Conservation (phyloP, 2,329 filamentous ascomycete species). For the Trichoderma endophyticum region DNA sequence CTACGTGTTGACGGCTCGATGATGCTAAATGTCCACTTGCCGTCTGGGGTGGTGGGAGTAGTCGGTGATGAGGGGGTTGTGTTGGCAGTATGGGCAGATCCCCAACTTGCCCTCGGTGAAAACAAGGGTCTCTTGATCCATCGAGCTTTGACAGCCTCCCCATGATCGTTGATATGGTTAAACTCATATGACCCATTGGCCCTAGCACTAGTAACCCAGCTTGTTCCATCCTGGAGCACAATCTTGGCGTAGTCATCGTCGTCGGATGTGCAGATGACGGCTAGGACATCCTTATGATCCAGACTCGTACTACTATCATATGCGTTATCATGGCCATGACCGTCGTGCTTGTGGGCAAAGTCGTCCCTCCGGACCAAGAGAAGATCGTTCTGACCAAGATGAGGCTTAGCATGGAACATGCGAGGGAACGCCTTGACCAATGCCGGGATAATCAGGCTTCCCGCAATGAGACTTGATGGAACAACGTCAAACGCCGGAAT, state of each 20-base stretch:
- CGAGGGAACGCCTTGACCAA: conserved; percentile 60
- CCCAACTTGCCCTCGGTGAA: conserved; percentile 19
- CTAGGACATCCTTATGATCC: conserved; percentile 56
- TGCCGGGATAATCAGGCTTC: conserved; percentile 55
- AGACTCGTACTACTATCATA: conserved; percentile 44
- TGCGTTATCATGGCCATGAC: conserved; percentile 26
- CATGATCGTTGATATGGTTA: conserved; percentile 54
- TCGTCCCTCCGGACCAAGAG: conserved; percentile 69
- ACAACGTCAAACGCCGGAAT: conserved; percentile 71
- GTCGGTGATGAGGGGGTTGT: conserved; percentile 27
- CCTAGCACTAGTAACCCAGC: conserved; percentile 54
- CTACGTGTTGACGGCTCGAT: conserved; percentile 65
- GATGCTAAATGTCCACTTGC: conserved; percentile 72
- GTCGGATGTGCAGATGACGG: conserved; percentile 62
- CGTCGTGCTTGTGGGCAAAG: conserved; percentile 44
- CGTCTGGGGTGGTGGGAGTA: conserved; percentile 36
- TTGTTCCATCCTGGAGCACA: conserved; percentile 60
- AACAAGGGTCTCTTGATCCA: conserved; percentile 58
- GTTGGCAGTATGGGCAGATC: conserved; percentile 21
- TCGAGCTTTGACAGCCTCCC: conserved; percentile 58
- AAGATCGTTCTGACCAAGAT: conserved; percentile 66
- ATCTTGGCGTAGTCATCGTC: conserved; percentile 60
- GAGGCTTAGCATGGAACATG: conserved; percentile 60
- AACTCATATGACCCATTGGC: conserved; percentile 65
- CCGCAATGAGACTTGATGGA: conserved; percentile 59